A percentile compares a stretch with the other conserved stretches of the same genome.
Conservation (phyloP, 2,329 filamentous ascomycete species). For the Magnaporthiopsis incrustans region DNA sequence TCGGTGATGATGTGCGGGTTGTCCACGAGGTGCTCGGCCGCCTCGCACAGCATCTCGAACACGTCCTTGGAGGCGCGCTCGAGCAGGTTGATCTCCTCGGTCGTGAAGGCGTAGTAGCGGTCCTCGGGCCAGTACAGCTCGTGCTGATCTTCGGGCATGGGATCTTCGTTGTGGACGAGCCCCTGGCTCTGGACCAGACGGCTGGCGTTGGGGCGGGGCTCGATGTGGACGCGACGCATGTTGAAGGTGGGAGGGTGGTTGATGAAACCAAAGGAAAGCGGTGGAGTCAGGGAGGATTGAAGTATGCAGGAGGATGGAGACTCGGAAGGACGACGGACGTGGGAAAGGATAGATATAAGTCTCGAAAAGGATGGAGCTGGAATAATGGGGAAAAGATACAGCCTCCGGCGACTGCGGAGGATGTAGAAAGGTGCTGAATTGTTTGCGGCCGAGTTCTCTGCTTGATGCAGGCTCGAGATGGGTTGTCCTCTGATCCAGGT, state of each 20-base stretch:
- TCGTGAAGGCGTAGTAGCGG: constrained; percentile 1
- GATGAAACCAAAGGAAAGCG: too few relatives aligned
- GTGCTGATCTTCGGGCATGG: background rate
- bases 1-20: constrained; percentile 1
- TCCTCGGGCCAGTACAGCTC: constrained; percentile 3
- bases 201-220: background rate
- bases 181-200: background rate
- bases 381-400: too few relatives aligned
- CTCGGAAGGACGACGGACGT: too few relatives aligned
- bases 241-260: background rate
- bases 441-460: background rate
- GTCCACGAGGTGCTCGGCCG: background rate
- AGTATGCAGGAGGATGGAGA: too few relatives aligned
- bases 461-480: background rate
- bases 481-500: too few relatives aligned
- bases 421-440: too few relatives aligned
- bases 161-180: background rate
- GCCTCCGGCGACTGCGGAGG: too few relatives aligned
- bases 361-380: too few relatives aligned
- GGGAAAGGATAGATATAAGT: too few relatives aligned
- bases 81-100: constrained; percentile 1
- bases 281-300: too few relatives aligned
- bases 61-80: constrained; percentile 1
- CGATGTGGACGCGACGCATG: constrained; percentile 1
- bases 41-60: constrained; percentile 2